phyloP scores from a whole-genome alignment of 148 eudicot species.

The Nepenthes mirabilis region DNA sequence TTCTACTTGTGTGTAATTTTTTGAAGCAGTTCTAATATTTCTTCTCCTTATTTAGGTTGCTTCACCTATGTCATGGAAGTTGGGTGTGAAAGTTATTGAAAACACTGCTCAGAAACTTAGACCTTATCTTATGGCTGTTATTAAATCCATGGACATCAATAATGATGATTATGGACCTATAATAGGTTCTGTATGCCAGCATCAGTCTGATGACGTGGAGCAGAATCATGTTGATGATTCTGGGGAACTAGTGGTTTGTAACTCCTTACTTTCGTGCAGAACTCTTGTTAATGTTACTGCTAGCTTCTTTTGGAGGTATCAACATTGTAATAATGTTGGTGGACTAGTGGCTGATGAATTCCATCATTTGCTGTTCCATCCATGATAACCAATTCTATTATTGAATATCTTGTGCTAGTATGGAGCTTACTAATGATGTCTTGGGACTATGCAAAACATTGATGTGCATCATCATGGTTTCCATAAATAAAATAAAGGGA shows the following conservation, averaged over 20 bases:
- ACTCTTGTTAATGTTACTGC: too few relatives aligned
- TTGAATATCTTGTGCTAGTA: too few relatives aligned
- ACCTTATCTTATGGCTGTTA: conserved; percentile 30
- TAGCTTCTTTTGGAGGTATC: too few relatives aligned
- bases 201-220: conserved; percentile 9
- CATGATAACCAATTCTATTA: too few relatives aligned
- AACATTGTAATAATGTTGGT: too few relatives aligned
- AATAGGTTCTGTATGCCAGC: conserved; percentile 36
- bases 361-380: too few relatives aligned
- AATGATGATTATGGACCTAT: conserved; percentile 50
- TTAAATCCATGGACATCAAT: conserved; percentile 18
- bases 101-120: conserved; percentile 10
- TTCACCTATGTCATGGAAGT: conserved; percentile 12
- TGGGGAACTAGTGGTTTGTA: conserved; percentile 16
- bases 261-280: not conserved
- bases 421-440: too few relatives aligned
- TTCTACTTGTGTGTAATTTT: not conserved
- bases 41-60: not conserved
- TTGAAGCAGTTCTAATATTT: not conserved
- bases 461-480: too few relatives aligned
- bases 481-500: too few relatives aligned
- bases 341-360: too few relatives aligned
- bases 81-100: conserved; percentile 12
- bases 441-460: too few relatives aligned
- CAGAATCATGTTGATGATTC: conserved; percentile 15